Evolutionary conservation across 2,329 filamentous ascomycete species (phyloP).

Genomic region (Ophiognomonia clavigignenti-juglandacearum): DNA sequence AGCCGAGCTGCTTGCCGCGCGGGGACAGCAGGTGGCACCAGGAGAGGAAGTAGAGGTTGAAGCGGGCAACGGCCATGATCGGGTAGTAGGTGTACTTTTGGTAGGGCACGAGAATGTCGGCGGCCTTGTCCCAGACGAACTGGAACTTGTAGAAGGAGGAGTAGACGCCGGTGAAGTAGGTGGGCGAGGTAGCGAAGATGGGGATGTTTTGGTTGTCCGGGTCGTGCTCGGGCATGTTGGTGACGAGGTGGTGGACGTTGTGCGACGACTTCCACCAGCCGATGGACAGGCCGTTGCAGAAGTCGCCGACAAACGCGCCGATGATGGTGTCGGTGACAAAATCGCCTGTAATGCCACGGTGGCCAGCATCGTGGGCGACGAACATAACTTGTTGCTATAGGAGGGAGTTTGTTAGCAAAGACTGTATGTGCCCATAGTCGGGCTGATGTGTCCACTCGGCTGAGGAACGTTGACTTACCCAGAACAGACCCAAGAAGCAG

Average conservation of each 20-base stretch:
- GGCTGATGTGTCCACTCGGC: not conserved
- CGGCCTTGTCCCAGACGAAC: slow-evolving; percentile 58
- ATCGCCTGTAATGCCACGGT: slow-evolving; percentile 56
- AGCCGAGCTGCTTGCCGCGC: slow-evolving; percentile 50
- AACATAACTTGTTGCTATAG: slow-evolving; percentile 63
- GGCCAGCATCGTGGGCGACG: slow-evolving; percentile 60
- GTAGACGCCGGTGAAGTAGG: slow-evolving; percentile 58
- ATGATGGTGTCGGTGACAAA: slow-evolving; percentile 56
- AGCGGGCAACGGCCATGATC: slow-evolving; percentile 61
- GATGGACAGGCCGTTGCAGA: slow-evolving; percentile 61
- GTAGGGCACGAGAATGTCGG: slow-evolving; percentile 53
- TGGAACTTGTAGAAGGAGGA: slow-evolving; percentile 63
- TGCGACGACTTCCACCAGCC: slow-evolving; percentile 68
- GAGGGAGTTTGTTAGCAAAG: not conserved
- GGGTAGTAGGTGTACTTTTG: slow-evolving; percentile 68
- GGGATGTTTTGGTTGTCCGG: slow-evolving; percentile 63
- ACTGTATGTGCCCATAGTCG: not conserved
- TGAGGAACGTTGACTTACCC: slow-evolving; percentile 35
- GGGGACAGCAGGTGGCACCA: slow-evolving; percentile 59
- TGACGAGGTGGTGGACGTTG: slow-evolving; percentile 64
- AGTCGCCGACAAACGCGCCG: slow-evolving; percentile 59
- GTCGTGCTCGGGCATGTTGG: slow-evolving; percentile 58
- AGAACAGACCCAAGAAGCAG: slow-evolving; percentile 56
- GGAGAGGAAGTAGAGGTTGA: slow-evolving; percentile 66
- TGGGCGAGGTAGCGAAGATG: slow-evolving; percentile 62